Base-by-base conservation (phyloP, 2,329 filamentous ascomycete species). In the Purpureocillium takamizusanense region DNA sequence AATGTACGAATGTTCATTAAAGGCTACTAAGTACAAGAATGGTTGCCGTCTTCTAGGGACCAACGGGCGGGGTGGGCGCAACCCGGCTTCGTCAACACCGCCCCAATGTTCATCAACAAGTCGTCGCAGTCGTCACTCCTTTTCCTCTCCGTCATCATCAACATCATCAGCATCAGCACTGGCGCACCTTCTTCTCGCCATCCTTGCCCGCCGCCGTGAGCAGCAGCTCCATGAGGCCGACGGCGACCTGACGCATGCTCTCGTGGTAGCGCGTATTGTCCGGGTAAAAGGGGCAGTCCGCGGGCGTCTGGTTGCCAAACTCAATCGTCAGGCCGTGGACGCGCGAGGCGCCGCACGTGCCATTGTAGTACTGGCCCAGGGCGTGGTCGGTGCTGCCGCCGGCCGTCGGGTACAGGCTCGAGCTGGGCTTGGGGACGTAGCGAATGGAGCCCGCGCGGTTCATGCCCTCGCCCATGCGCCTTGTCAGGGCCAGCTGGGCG, bases 141-240 rank as follows among this genome's bases (percentile, higher is more conserved):
- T 10, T 5, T 25, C 6, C 5, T 25, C 21, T 5, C 10, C 21
- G 21, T 25, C 21, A 10, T 25, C 21, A 25, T 18, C 33, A 35
- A 14, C 21, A 4, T 25, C 34, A 10, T 3, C 4, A 2, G 5
- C 25, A 6, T 29, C 15, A 18, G 25, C 34, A 36, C 7, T 12
- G 6, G 25, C 18, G 29, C 21, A 18, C 31, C 34, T 33, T 37
- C 13, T 3, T 29, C 8, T 36, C 23, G 25, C 42, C 47, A 2
- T 42, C 43, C 27, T 41, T 10, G 12, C 42, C 51, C 7, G 55
- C 56, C 12, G 52, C 57, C 16, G 43, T 43, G 25, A 63, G 40
- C 21, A 64, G 46, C 36, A 70, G 51, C 51, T 74, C 69, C 57
- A 72, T 73, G 48, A 72, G 61, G 0, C 62, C 69, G 4, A 63